Percentiles rank a stretch among this genome's conserved stretches.
phyloP scores from a whole-genome alignment of 2,329 filamentous ascomycete genomes.

The Lachnellula arida region DNA sequence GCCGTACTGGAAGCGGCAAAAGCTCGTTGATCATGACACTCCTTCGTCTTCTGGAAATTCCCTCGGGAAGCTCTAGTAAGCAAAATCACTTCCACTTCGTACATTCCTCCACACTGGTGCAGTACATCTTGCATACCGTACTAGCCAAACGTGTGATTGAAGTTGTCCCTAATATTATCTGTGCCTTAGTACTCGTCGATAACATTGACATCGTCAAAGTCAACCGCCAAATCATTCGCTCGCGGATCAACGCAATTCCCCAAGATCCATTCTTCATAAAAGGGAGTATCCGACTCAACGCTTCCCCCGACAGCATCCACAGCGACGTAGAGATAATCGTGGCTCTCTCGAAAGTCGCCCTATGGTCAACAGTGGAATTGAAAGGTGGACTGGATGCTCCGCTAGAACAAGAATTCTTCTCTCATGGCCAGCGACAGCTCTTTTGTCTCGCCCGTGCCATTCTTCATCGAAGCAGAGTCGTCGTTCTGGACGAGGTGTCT shows the following conservation, averaged over 20 bases:
- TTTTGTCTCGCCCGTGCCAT: conserved; percentile 43
- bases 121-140: too few relatives aligned
- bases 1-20: conserved; percentile 35
- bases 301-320: conserved; percentile 33
- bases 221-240: conserved; percentile 36
- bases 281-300: conserved; percentile 25
- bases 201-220: conserved; percentile 37
- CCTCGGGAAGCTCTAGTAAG: conserved; percentile 43
- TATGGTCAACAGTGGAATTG: conserved; percentile 2
- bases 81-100: conserved; percentile 10
- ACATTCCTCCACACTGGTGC: too few relatives aligned
- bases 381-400: conserved; percentile 31
- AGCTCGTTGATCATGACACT: conserved; percentile 31
- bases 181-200: conserved; percentile 28
- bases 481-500: conserved; percentile 30
- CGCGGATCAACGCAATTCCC: conserved; percentile 37
- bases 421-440: conserved; percentile 43
- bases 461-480: conserved; percentile 30
- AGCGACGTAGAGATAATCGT: conserved; percentile 61
- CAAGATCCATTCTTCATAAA: conserved; percentile 39
- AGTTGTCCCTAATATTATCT: too few relatives aligned
- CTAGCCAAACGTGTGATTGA: too few relatives aligned
- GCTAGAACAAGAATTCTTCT: conserved; percentile 23
- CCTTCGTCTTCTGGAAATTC: conserved; percentile 66
- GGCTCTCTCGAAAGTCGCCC: conserved; percentile 70